Base-by-base conservation (phyloP, 116 monocot genomes). In the Papilionanthe hybrid region DNA sequence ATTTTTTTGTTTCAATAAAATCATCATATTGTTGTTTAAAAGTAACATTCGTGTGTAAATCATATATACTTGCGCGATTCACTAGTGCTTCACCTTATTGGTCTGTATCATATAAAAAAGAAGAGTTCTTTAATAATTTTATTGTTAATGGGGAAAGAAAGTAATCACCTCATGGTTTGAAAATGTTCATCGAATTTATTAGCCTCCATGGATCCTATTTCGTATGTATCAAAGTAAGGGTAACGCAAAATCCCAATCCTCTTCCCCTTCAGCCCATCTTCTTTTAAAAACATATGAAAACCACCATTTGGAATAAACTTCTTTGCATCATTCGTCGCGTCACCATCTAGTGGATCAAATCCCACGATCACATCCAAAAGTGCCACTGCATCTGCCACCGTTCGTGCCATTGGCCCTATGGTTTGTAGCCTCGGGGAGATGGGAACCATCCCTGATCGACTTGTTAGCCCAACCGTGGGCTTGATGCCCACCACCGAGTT, bases 301-400 rank as follows among this genome's bases (percentile, higher is more conserved):
- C 95, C 95, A 5, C 88, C 85, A 1, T 12, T 0, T 4, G 95
- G 95, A 22, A 95, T 91, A 75, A 85, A 89, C 50, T 82, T 82
- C 7, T 77, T 53, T 22, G 86, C 89, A 5, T 30, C 73, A 41
- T 18, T 6, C 0, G 95, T 95, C 7, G 89, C 88, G 9, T 83
- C 75, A 0, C 84, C 79, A 41, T 92, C 91, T 9, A 42, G 30
- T 5, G 29, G 49, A 53, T 95, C 95, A 37, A 86, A 95, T 18
- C 91, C 93, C 0, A 77, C 91, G 22, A 91, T 93, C 0, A 81
- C 95, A 11, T 95, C 91, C 76, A 95, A 75, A 42, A 89, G 82
- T 3, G 76, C 19, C 28, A 91, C 91, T 32, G 93, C 87, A 57
- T 9, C 32, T 32, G 32, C 32, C 32, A 95, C 91, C 5, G 91